A percentile compares a stretch with the other conserved stretches of the same genome.
Evolutionary conservation across 2,329 filamentous ascomycete genomes (phyloP).

Genomic region (Trichophyton mentagrophytes): DNA sequence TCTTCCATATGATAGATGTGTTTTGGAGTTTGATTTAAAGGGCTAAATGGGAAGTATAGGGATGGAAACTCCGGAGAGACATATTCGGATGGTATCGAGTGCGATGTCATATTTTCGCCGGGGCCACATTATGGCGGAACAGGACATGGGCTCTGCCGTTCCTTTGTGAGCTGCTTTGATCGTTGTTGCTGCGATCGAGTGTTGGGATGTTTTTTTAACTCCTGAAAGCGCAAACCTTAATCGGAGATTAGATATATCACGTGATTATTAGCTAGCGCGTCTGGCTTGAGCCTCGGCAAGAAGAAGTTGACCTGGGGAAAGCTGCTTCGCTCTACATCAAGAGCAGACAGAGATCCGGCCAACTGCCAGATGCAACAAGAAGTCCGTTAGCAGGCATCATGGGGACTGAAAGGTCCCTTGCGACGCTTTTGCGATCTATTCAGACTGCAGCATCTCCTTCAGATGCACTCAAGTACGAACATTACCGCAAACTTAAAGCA

Average conservation of each 20-base stretch:
- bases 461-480: slow-evolving; percentile 45
- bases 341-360: not conserved
- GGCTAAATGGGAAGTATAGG: slow-evolving; percentile 57
- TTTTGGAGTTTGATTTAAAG: slow-evolving; percentile 42
- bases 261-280: not conserved
- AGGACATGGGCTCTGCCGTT: not conserved
- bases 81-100: slow-evolving; percentile 40
- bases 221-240: not conserved
- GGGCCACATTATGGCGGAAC: not conserved
- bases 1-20: slow-evolving; percentile 64
- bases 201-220: not conserved
- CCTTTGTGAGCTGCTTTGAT: not conserved
- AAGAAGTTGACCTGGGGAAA: not conserved
- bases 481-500: slow-evolving; percentile 13
- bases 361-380: not conserved
- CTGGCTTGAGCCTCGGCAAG: not conserved
- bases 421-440: slow-evolving; percentile 47
- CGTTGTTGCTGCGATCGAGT: not conserved
- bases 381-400: slow-evolving; percentile 23
- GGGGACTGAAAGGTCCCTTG: slow-evolving; percentile 49
- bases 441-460: slow-evolving; percentile 46
- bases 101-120: not conserved
- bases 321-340: not conserved
- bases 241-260: not conserved
- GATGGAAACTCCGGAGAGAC: slow-evolving; percentile 62